Evolutionary conservation across 106 monocot species (phyloP), one percentile per base, ranked within the genome.

Genomic region (Chionographis japonica): DNA sequence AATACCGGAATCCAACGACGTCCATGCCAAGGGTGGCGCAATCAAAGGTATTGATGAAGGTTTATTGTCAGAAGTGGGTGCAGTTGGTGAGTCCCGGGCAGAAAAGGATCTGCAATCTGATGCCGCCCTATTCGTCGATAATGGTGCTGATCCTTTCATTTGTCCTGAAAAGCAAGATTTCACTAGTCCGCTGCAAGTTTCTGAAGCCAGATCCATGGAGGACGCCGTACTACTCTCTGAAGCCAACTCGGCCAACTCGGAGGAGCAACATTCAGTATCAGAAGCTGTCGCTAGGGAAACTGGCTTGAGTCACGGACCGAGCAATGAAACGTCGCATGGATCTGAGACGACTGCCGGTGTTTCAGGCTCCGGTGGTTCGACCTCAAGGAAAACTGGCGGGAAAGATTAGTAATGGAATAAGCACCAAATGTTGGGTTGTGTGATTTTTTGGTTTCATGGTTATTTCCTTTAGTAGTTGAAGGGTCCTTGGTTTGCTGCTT

Each of bases 11-110:
- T 64, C 68, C 59, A 43, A 52, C 20, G 35, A 57, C 40, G 65
- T 17, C 12, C 63, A 19, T 16, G 49, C 20, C 36, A 15, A 19
- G 43, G 36, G 27, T 15, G 40, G 71, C 12, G 67, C 66, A 61
- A 19, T 73, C 4, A 49, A 59, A 50, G 63, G 35, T 14, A 56
- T 72, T 42, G 67, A 72, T 57, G 71, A 68, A 80, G 58, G 52
- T 18, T 40, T 70, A n/a, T 43, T 74, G 41, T 52, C 42, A 18
- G 74, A 80, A 54, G 8, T 69, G 69, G 74, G 74, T 65, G 64
- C 17, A 4, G 65, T 74, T 58, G 69, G 74, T 70, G 74, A 74
- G 9, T 80, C 59, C 65, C 50, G 38, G 52, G 69, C 64, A 35
- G 39, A 36, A 5, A 38, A 3, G 14, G 2, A 53, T 12, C 19